Base-by-base conservation (phyloP, 192 early-diverging fungal genomes). In the Entophlyctis luteolus region DNA sequence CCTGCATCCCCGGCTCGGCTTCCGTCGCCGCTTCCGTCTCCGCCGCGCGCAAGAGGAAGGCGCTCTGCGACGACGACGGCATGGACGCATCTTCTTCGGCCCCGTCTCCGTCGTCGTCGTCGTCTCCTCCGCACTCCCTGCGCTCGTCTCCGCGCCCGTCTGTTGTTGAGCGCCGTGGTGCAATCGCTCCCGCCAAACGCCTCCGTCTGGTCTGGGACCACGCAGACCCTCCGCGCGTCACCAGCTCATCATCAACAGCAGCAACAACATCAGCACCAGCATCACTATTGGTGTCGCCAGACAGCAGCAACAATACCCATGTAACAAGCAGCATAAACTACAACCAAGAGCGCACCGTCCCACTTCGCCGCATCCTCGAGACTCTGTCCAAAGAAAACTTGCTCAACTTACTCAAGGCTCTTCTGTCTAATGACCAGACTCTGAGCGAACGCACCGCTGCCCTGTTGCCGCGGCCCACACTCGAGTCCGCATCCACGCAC, bases 401-500 rank as follows among this genome's bases (percentile, higher is more conserved):
- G 45, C 75, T 94, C 25, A 66, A 72, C 48, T 76, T 98, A 28
- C 79, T 98, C 53, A 79, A 81, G 48, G 76, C 81, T 34, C 78
- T 98, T 22, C 76, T 95, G 20, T 80, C 83, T 29, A 76, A 82
- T 22, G 82, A 96, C 77, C n/a, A n/a, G n/a, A n/a, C n/a, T n/a
- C 82, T 95, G 34, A 83, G 87, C 45, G 59, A 78, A 6, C 80
- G 88, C 59, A 81, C 95, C 28, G 82, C 86, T 55, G 72, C 84
- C 18, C 84, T 92, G 45, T 79, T 96, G 33, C 93, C 94, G 22
- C 84, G 84, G 48, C 96, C 96, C 33, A 93, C 94, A 25, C 82
- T 97, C 39, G 76, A 77, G 31, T 90, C 91, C n/a, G 90, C 87
- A 0, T 76, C 82, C 39, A 70, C 74, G 35, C 79, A 87, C 29